These are phyloP conservation scores for Cicer cuneatum DNA, from an alignment of 306 rosid species.

Conservation along the genomic window DNA sequence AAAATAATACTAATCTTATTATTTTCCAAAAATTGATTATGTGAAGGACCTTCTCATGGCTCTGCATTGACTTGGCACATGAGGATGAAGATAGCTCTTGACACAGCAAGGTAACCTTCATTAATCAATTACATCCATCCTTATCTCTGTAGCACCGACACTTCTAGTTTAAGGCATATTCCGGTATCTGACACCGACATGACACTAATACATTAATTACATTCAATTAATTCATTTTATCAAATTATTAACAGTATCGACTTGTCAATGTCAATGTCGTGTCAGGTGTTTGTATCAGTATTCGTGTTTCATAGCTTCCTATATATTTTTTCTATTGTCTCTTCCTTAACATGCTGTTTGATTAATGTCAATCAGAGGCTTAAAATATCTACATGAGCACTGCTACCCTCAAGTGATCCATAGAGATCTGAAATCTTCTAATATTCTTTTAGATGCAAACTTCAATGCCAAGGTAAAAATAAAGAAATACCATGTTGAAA, in stretches of 20 bases:
- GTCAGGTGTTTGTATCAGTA: no score
- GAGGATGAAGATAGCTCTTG: constrained; percentile 96
- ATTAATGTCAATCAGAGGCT: constrained; percentile 71
- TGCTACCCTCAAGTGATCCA: constrained; percentile 89
- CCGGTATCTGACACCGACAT: no score
- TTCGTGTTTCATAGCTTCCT: neutral
- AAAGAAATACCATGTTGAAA: constrained; percentile 38
- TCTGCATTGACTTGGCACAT: constrained; percentile 84
- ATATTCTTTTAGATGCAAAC: constrained; percentile 95
- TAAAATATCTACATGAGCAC: constrained; percentile 94
- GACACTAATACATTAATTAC: no score
- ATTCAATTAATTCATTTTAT: no score
- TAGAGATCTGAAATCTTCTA: constrained; percentile 99
- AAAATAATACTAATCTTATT: constrained; percentile 23
- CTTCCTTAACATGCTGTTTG: constrained; percentile 44
- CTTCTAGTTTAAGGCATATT: no score
- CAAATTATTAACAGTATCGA: no score
- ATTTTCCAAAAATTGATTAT: constrained; percentile 24
- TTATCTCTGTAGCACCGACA: no score
- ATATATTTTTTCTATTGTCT: constrained; percentile 7
- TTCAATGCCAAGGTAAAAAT: constrained; percentile 89
- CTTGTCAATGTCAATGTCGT: no score
- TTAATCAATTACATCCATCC: constrained; percentile 25
- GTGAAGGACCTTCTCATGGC: constrained; percentile 88
- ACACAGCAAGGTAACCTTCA: constrained; percentile 79